A percentile compares a stretch with the other conserved stretches of the same genome.
Evolutionary conservation across 2,329 filamentous ascomycete genomes (phyloP).

Genomic region (Stylonectria norvegica): DNA sequence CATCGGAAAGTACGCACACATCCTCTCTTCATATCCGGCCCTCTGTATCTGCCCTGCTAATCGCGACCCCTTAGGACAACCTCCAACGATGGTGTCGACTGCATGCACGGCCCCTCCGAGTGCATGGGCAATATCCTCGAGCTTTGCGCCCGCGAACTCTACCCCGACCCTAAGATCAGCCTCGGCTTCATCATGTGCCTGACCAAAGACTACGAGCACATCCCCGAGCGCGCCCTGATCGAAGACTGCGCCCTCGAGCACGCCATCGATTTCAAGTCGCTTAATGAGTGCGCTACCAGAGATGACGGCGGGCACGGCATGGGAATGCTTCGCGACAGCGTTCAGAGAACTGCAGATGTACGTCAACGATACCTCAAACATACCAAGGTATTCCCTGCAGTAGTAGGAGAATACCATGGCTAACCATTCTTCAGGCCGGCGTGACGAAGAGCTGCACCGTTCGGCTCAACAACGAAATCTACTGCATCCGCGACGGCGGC

Average conservation of each 20-base stretch:
- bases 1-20: conserved; percentile 66
- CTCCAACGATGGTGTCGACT: conserved; percentile 77
- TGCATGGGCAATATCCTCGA: conserved; percentile 93
- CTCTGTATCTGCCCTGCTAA: neutral
- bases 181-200: conserved; percentile 94
- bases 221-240: conserved; percentile 75
- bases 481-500: conserved; percentile 79
- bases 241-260: conserved; percentile 89
- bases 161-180: conserved; percentile 80
- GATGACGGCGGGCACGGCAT: conserved; percentile 72
- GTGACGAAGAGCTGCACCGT: conserved; percentile 75
- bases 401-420: conserved; percentile 8
- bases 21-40: neutral
- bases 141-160: conserved; percentile 80
- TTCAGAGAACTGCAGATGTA: conserved; percentile 59
- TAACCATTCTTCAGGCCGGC: conserved; percentile 44
- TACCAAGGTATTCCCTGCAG: conserved; percentile 1
- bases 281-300: conserved; percentile 78
- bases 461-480: conserved; percentile 71
- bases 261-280: conserved; percentile 73
- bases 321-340: conserved; percentile 64
- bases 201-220: conserved; percentile 67
- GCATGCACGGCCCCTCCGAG: conserved; percentile 85
- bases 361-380: conserved; percentile 14
- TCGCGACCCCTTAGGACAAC: conserved; percentile 47